Conservation (phyloP, 192 early-diverging fungal genomes). For the Geranomyces michiganensis region DNA sequence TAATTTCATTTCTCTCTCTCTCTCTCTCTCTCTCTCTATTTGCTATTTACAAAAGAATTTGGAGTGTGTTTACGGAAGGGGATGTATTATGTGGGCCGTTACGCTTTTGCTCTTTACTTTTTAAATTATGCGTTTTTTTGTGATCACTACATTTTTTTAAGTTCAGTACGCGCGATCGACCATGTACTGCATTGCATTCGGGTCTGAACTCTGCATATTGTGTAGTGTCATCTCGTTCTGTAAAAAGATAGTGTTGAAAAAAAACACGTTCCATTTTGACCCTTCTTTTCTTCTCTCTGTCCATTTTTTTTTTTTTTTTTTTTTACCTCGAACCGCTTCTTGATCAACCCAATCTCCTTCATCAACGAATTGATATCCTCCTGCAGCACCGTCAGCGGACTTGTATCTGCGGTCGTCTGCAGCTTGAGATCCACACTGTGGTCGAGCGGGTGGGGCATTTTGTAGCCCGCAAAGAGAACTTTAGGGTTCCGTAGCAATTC, state of each 20-base stretch:
- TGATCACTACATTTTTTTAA: too few relatives aligned
- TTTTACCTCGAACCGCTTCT: constrained; percentile 78
- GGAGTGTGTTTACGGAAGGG: too few relatives aligned
- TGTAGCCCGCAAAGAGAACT: constrained; percentile 96
- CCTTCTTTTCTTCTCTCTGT: too few relatives aligned
- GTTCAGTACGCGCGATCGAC: constrained; percentile 17
- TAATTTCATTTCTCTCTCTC: too few relatives aligned
- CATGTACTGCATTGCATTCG: not conserved
- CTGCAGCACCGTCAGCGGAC: constrained; percentile 78
- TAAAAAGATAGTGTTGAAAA: too few relatives aligned
- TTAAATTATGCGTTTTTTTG: too few relatives aligned
- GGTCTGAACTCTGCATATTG: constrained; percentile 30
- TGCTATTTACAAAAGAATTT: too few relatives aligned
- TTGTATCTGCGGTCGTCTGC: constrained; percentile 86
- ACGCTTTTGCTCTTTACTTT: too few relatives aligned
- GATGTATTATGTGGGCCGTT: too few relatives aligned
- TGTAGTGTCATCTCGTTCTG: constrained; percentile 55
- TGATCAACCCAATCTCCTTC: constrained; percentile 72
- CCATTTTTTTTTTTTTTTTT: not conserved
- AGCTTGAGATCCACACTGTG: constrained; percentile 89
- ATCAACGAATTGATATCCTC: constrained; percentile 80
- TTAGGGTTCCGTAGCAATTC: constrained; percentile 87
- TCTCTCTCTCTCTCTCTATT: too few relatives aligned
- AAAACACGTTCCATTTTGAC: too few relatives aligned
- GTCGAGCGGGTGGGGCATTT: constrained; percentile 94